Evolutionary conservation across 2,329 filamentous ascomycete genomes (phyloP).

Genomic region (Hymenoscyphus infarciens): DNA sequence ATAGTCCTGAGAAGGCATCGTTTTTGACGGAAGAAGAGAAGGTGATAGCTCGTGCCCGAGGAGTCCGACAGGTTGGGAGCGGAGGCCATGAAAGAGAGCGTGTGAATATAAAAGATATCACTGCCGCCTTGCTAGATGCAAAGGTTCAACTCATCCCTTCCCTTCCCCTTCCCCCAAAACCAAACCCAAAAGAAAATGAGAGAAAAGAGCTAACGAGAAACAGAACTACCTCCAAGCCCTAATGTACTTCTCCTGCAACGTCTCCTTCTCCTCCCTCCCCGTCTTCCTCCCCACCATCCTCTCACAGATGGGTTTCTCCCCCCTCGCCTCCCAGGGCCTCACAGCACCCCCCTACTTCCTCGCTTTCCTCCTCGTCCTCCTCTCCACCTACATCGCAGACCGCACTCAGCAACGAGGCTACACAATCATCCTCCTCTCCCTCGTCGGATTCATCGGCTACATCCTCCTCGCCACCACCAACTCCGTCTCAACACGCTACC

Average conservation of each 20-base stretch:
- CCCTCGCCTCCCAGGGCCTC: conserved; percentile 66
- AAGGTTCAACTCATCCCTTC: conserved; percentile 46
- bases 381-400: conserved; percentile 63
- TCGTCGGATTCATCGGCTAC: conserved; percentile 60
- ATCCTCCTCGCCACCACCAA: conserved; percentile 57
- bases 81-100: conserved; percentile 45
- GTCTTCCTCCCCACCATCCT: conserved; percentile 64
- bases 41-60: conserved; percentile 51
- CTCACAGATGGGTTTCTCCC: conserved; percentile 63
- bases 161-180: conserved; percentile 38
- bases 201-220: not conserved
- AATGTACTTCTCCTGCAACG: conserved; percentile 60
- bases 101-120: conserved; percentile 45
- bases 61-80: conserved; percentile 50
- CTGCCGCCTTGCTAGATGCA: conserved; percentile 44
- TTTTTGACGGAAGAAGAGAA: conserved; percentile 45
- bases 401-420: conserved; percentile 59
- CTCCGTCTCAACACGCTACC: conserved; percentile 42
- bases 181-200: not conserved
- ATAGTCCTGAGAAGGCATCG: conserved; percentile 48
- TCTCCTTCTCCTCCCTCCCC: conserved; percentile 62
- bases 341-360: conserved; percentile 70
- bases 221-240: conserved; percentile 33
- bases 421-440: conserved; percentile 53
- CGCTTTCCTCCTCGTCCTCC: conserved; percentile 60